Evolutionary conservation across 371 early-diverging fungal species (phyloP), one percentile per base, ranked within the genome.

Genomic region (Rhizopus sp.): DNA sequence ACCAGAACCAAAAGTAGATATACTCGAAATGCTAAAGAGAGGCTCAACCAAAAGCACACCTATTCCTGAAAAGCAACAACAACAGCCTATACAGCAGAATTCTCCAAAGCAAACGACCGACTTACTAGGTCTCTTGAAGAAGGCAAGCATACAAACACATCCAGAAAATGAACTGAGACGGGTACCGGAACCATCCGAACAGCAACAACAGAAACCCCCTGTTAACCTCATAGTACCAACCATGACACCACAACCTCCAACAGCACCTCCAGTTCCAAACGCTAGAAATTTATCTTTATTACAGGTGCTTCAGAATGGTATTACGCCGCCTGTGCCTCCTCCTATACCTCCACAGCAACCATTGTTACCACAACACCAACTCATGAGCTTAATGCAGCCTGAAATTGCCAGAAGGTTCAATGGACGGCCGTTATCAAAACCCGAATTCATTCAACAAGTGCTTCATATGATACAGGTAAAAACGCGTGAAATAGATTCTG

Each of bases 371-470:
- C 70, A 63, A 13, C 59, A 64, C 17, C 62, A 67, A n/a, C 60
- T 58, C 0, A 49, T 73, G 38, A 64, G 66, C 7, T 37, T 71
- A 7, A 68, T 69, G 57, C 56, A 61, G 16, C 52, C 64, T 10
- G 75, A 75, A 34, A 17, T 75, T 2, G 53, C 39, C 6, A 57
- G 60, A 48, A 70, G 75, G 12, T 59, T 73, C 41, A 52, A 33
- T 16, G 46, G 34, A 8, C 38, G 57, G 46, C 69, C 66, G 4
- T 7, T 61, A 30, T 77, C 80, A 12, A 80, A 77, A 17, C 70
- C 75, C 15, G 77, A 80, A 41, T 80, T 77, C 53, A 80, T 80
- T 54, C 80, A 77, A 33, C 80, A 80, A 49, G 62, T 75, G 39
- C 42, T 77, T 37, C 71, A 66, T 38, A 68, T 77, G 49, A 64